Conservation (phyloP, 106 monocot genomes). For the Apostasia shenzhenica region DNA sequence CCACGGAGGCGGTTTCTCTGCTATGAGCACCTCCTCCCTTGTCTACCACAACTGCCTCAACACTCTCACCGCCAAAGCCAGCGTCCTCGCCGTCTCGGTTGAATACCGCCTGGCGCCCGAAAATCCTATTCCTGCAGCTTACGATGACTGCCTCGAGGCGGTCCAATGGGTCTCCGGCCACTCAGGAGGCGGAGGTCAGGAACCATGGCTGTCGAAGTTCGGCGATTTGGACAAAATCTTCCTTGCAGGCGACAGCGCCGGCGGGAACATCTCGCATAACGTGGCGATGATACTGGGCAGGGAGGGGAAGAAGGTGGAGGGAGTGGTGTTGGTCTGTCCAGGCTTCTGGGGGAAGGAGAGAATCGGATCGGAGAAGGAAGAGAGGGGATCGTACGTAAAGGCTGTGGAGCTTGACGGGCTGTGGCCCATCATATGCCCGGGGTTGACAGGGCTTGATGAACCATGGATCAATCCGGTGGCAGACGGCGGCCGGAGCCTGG, state of each 20-base stretch:
- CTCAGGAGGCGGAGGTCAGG: neutral
- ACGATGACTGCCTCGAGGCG: neutral
- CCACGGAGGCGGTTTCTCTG: too few species aligned
- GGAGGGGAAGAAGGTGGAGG: neutral
- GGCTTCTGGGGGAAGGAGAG: neutral
- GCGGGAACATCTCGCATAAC: slow-evolving; percentile 12
- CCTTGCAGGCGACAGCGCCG: slow-evolving; percentile 10
- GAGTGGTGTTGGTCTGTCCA: neutral
- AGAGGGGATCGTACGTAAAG: neutral
- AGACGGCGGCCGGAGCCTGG: too few species aligned
- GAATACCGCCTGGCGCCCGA: too few species aligned
- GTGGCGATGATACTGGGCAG: neutral
- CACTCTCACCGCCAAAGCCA: too few species aligned
- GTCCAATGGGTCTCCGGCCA: neutral
- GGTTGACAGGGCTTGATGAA: too few species aligned
- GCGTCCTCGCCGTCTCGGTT: too few species aligned
- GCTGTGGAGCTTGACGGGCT: neutral
- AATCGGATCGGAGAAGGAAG: neutral
- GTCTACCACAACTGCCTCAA: too few species aligned
- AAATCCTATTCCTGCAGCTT: neutral
- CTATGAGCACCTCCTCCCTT: too few species aligned
- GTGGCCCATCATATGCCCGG: too few species aligned
- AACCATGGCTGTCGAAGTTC: too few species aligned
- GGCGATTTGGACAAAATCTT: neutral
- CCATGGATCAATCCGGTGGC: too few species aligned